Conservation (phyloP, 1,139 yeast species). For the Geotrichum macrosporum region DNA sequence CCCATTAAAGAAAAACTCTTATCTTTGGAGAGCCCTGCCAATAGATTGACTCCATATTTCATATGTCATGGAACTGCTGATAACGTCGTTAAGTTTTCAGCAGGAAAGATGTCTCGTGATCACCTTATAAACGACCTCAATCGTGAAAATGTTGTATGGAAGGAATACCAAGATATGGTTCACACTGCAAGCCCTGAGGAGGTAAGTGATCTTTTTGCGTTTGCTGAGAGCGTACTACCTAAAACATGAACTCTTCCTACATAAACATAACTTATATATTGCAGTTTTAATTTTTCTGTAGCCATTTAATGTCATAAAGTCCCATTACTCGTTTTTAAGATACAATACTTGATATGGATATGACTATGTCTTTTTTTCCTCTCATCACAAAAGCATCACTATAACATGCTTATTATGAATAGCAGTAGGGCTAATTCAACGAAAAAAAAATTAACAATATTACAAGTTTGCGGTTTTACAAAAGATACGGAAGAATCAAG, state of each 20-base stretch:
- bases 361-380: too few species aligned
- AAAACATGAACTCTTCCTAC: not conserved
- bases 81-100: slow-evolving; percentile 52
- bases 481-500: too few species aligned
- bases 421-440: too few species aligned
- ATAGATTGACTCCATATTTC: slow-evolving; percentile 69
- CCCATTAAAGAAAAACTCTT: slow-evolving; percentile 46
- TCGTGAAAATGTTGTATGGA: slow-evolving; percentile 51
- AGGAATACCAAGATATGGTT: slow-evolving; percentile 57
- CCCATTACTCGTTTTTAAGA: too few species aligned
- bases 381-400: too few species aligned
- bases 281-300: too few species aligned
- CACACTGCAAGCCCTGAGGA: slow-evolving; percentile 73
- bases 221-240: slow-evolving; percentile 42
- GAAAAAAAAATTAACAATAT: too few species aligned
- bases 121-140: slow-evolving; percentile 46
- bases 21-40: slow-evolving; percentile 37
- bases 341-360: too few species aligned
- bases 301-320: too few species aligned
- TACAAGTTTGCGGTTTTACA: too few species aligned
- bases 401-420: too few species aligned
- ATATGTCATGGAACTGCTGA: slow-evolving; percentile 86
- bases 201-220: slow-evolving; percentile 52
- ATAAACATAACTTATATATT: too few species aligned
- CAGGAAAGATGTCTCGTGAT: slow-evolving; percentile 46